phyloP scores from a whole-genome alignment of 441 rosid genomes.

The Geranium incanum region DNA sequence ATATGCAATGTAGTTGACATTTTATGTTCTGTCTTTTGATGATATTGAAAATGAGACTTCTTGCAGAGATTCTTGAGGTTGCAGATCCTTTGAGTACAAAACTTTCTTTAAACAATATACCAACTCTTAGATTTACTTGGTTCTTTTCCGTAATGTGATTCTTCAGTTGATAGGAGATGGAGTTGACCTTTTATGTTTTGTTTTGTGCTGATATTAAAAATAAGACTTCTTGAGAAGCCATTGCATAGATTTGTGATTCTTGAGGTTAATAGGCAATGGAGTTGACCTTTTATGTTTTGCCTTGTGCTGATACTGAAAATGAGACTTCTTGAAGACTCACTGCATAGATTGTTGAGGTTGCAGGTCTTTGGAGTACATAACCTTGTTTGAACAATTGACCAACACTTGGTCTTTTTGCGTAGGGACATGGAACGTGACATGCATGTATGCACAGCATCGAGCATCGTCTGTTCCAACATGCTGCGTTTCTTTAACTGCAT shows the following conservation, averaged over 20 bases:
- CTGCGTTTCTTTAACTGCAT: conserved; percentile 78
- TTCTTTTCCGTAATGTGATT: conserved; percentile 1
- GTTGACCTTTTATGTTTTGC: not conserved
- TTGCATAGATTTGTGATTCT: too few species aligned
- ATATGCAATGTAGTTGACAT: not conserved
- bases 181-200: too few species aligned
- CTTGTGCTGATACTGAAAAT: not conserved
- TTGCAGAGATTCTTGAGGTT: not conserved
- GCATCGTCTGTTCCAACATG: conserved; percentile 62
- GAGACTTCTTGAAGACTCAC: too few species aligned
- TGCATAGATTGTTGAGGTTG: not conserved
- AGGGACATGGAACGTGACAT: conserved; percentile 73
- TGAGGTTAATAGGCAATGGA: not conserved
- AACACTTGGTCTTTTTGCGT: not conserved
- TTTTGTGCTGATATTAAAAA: too few species aligned
- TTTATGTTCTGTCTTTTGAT: not conserved
- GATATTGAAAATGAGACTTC: too few species aligned
- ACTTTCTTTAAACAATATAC: not conserved
- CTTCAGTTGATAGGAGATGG: not conserved
- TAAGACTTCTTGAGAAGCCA: too few species aligned
- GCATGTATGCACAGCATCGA: conserved; percentile 58
- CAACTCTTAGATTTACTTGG: not conserved
- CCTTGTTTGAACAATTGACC: not conserved
- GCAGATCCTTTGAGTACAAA: not conserved
- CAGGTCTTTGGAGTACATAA: not conserved